Conservation (phyloP, 202 grass and related monocot genomes). For the Setaria viridis region DNA sequence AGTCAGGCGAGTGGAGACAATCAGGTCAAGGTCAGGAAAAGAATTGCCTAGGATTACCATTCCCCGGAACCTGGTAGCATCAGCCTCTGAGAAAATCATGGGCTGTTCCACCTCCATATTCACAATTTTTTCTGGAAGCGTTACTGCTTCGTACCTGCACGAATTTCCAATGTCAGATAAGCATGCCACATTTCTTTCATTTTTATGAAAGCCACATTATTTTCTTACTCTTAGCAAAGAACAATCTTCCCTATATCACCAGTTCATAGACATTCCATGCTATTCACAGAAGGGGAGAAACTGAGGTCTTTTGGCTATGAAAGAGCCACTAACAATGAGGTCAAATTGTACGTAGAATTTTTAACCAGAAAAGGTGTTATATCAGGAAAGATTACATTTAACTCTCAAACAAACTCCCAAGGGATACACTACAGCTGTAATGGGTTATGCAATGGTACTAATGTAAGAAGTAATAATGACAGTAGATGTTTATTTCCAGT, state of each 20-base stretch:
- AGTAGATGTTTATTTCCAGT: not conserved
- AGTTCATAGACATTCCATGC: conserved; percentile 28
- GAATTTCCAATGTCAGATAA: conserved; percentile 34
- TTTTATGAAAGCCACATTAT: not conserved
- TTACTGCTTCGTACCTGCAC: conserved; percentile 88
- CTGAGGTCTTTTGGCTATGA: not conserved
- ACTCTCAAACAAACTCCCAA: conserved; percentile 6
- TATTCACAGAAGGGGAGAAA: conserved; percentile 23
- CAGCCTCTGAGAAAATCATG: conserved; percentile 52
- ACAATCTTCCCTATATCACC: conserved; percentile 11
- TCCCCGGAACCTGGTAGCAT: conserved; percentile 55
- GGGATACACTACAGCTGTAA: not conserved
- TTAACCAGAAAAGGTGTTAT: not conserved
- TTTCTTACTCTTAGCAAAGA: conserved; percentile 30
- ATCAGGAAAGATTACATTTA: conserved; percentile 22
- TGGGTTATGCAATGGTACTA: not conserved
- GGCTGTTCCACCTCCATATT: conserved; percentile 70
- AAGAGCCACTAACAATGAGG: conserved; percentile 2
- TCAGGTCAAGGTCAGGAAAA: conserved; percentile 36
- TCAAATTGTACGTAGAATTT: not conserved
- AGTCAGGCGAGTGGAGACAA: conserved; percentile 31
- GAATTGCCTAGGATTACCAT: conserved; percentile 63
- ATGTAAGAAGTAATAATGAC: conserved; percentile 24
- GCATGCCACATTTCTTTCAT: not conserved
- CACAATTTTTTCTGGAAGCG: conserved; percentile 58